These are phyloP conservation scores for Iris pallida DNA, from an alignment of 116 monocot species.

Conservation along the genomic window DNA sequence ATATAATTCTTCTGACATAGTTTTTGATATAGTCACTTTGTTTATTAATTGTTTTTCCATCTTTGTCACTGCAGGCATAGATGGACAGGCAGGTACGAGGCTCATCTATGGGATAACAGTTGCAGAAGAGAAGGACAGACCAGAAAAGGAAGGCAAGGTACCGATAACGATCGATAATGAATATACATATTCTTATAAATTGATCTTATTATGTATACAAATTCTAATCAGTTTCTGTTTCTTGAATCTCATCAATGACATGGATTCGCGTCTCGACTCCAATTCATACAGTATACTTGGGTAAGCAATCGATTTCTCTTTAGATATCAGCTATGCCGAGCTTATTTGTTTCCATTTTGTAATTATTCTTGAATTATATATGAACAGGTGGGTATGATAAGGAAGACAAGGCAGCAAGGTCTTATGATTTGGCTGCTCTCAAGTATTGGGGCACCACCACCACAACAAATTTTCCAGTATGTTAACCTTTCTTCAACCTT, in stretches of 20 bases:
- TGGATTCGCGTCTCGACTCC: not conserved
- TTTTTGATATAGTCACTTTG: no score
- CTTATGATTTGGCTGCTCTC: conserved; percentile 93
- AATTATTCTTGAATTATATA: not conserved
- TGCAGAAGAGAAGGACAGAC: conserved; percentile 96
- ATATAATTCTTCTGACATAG: no score
- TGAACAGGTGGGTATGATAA: conserved; percentile 90
- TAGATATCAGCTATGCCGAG: no score
- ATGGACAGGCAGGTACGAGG: conserved; percentile 96
- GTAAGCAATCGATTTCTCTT: conserved; percentile 29
- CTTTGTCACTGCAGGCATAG: conserved; percentile 52
- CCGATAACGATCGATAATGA: no score
- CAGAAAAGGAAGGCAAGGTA: conserved; percentile 90
- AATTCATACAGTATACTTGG: conserved; percentile 69
- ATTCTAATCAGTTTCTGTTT: not conserved
- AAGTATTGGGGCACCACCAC: conserved; percentile 96
- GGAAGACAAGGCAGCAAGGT: conserved; percentile 94
- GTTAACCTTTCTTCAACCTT: conserved; percentile 5
- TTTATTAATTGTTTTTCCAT: not conserved
- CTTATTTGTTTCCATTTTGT: not conserved
- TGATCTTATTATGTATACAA: not conserved
- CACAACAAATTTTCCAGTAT: conserved; percentile 90
- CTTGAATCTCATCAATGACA: no score
- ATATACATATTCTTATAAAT: not conserved
- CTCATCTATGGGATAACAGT: conserved; percentile 96